Conservation (phyloP, 257 asterid species). For the Scutellaria galericulata region DNA sequence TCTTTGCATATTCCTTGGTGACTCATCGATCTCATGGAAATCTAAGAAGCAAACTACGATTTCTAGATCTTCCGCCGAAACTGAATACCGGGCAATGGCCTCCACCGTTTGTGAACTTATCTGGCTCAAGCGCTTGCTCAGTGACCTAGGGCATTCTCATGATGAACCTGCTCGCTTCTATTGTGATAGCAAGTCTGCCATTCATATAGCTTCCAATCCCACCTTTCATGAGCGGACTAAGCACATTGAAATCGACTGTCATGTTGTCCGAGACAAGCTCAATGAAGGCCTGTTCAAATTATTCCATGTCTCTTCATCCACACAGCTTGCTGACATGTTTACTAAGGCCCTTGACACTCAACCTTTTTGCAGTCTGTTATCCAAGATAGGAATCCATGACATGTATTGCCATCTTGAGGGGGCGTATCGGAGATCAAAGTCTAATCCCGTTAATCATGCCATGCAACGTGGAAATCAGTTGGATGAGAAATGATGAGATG, state of each 20-base stretch:
- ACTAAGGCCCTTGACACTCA: not conserved
- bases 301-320: not conserved
- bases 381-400: too few species aligned
- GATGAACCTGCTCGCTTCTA: not conserved
- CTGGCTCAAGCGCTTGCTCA: not conserved
- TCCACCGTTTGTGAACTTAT: not conserved
- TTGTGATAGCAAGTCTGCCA: not conserved
- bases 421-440: too few species aligned
- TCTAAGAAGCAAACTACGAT: too few species aligned
- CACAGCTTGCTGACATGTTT: not conserved
- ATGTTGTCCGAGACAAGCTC: not conserved
- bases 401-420: too few species aligned
- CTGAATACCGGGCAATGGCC: too few species aligned
- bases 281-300: not conserved
- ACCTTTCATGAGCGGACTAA: not conserved
- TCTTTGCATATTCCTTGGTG: not conserved
- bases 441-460: too few species aligned
- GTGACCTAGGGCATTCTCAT: too few species aligned
- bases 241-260: not conserved
- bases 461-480: too few species aligned
- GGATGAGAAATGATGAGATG: too few species aligned
- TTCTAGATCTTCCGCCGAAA: too few species aligned
- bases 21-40: not conserved
- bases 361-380: too few species aligned
- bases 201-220: not conserved